Evolutionary conservation across 1,284 basidiomycete genomes (phyloP), one percentile per base, ranked within the genome.

Genomic region (Marasmius oreades): DNA sequence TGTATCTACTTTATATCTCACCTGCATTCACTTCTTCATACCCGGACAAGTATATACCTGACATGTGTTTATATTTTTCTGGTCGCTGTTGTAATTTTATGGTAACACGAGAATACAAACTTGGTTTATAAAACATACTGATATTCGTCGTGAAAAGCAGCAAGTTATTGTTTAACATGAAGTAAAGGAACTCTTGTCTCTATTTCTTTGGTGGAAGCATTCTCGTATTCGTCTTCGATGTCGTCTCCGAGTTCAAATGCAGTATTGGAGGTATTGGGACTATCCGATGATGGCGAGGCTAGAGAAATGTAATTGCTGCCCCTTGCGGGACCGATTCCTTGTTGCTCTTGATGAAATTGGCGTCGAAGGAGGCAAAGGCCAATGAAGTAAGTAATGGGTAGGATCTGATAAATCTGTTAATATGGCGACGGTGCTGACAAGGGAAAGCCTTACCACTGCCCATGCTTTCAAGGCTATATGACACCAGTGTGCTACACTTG

Each of bases 301-400:
- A 77, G 58, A 3, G 69, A 64, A 22, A 69, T 65, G 59, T 77
- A 77, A 36, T 66, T 67, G 33, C 62, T 64, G 23, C 26, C 44
- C 59, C 64, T 52, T 18, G 54, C 61, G 16, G 63, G 60, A 14
- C 55, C 47, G 20, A 47, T 51, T 5, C 71, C 70, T 26, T 68
- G 60, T 14, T 70, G 65, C 66, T 82, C 80, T 57, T 77, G 75
- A 45, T 71, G 70, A 57, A 80, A 70, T 63, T 84, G 81, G 28
- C 75, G 73, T 23, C 70, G 73, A 6, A 84, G 69, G n/a, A 80
- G 66, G 16, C 67, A 64, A 28, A 80, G 71, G 1, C 81, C 81
- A 8, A 66, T 61, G 50, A 78, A 62, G 63, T 82, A 84, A 20
- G 71, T 64, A 16, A 75, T 55, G 12, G 76, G 74, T 12, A 81